Evolutionary conservation across 257 asterid species (phyloP), one percentile per base, ranked within the genome.

Genomic region (Petunia axillaris): DNA sequence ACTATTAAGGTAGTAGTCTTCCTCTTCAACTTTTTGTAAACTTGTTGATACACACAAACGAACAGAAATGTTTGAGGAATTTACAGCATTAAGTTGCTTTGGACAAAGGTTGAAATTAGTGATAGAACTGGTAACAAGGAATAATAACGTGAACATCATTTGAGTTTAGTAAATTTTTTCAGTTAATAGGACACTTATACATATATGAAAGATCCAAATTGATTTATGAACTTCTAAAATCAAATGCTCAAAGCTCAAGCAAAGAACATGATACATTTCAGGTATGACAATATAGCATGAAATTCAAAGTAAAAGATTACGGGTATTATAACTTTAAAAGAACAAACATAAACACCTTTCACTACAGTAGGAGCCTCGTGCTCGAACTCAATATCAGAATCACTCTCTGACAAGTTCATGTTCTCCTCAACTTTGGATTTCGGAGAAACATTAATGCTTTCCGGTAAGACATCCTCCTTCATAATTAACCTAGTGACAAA

Each of bases 341-440:
- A 8, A 44, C 38, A 53, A 67, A 3, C 35, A 73, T 35, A 50
- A 50, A 13, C 62, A 73, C 78, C 78, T 73, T 73, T 3, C 37
- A 48, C 82, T 82, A 58, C 67, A 68, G 83, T 82, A 76, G 84
- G 83, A 81, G 67, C 77, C 79, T 81, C 88, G 66, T 80, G 82
- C 57, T 86, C 87, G 35, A 80, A 82, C 86, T 89, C 91, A 25
- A 73, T 82, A 57, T 88, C 91, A 55, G 90, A 83, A 84, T 85
- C 87, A 77, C 85, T 74, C 63, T 84, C 89, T 1, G 86, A 83
- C 85, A 89, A 62, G 85, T 78, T 83, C 84, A 76, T 88, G 77
- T 80, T 83, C 65, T 85, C 93, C 54, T 82, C 86, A 3, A 89
- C 91, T 82, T 90, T 93, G 79, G 91, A 82, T 83, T 91, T 91